Evolutionary conservation across 768 basidiomycete species (phyloP), one percentile per base, ranked within the genome.

Genomic region (Panaeolus papilionaceus): DNA sequence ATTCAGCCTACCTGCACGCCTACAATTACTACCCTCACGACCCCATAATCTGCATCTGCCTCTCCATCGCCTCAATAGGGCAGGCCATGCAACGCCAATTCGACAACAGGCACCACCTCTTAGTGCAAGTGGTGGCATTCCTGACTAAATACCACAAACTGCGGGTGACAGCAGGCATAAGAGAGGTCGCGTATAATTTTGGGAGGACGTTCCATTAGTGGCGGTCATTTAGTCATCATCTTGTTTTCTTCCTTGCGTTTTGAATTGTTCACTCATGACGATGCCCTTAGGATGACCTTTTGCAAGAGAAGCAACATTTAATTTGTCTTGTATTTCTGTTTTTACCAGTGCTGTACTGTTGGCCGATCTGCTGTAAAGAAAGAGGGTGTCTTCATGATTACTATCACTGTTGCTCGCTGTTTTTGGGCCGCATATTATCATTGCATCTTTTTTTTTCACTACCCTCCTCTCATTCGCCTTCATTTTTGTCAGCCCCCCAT

Each of bases 81-180:
- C 85, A 97, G 42, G 92, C 95, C 0, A 94, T 95, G 91, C 94
- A 96, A 70, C 86, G 96, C n/a, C 96, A 98, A 76, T 90, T 91
- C 14, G 97, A 98, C 79, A 99, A 99, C 75, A 81, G 96, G 44
- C 93, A 98, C 74, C 93, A 97, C 75, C 85, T 95, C 67, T 86
- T 98, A 44, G 85, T 90, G 3, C 94, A 96, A 92, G 93, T 86
- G 0, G 85, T 96, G 83, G 94, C 93, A 0, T 98, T 96, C 76
- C 77, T 99, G 28, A 85, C 90, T 0, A 86, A 88, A 62, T 99
- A 98, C 76, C 87, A 94, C 18, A 81, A 82, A n/a, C 73, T 92
- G 2, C 84, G 91, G 2, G 82, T 80, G 2, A 71, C 85, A 23
- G 85, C 33, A 23, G 33, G 33, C 2, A 1, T 23, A 23, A 23